Conservation (phyloP, 768 basidiomycete genomes). For the Crassisporium funariophilum region DNA sequence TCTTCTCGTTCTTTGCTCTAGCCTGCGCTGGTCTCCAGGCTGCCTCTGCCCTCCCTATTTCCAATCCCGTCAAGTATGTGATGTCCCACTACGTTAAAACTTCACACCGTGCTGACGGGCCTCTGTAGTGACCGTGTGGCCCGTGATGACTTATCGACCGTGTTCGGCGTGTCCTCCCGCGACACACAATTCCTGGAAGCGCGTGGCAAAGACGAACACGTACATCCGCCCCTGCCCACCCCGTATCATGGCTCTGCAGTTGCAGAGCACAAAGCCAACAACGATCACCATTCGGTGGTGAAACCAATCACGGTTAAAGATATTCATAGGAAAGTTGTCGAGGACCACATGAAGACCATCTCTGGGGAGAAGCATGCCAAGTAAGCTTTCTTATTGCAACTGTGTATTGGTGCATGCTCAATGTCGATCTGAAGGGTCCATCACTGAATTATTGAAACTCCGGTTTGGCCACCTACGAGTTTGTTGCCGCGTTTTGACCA, state of each 20-base stretch:
- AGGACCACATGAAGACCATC: not conserved
- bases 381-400: not conserved
- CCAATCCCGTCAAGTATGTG: too few relatives aligned
- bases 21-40: not conserved
- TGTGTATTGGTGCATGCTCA: not conserved
- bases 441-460: too few relatives aligned
- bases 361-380: not conserved
- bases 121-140: not conserved
- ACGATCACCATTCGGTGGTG: not conserved
- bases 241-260: not conserved
- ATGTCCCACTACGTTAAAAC: not conserved
- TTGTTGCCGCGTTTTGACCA: too few relatives aligned
- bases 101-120: too few relatives aligned
- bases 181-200: too few relatives aligned
- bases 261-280: not conserved
- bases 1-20: not conserved
- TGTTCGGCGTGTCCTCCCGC: too few relatives aligned
- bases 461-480: too few relatives aligned
- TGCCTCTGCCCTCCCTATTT: not conserved
- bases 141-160: too few relatives aligned
- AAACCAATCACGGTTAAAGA: not conserved
- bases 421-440: too few relatives aligned
- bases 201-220: too few relatives aligned
- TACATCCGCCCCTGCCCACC: not conserved
- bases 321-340: not conserved